phyloP scores from a whole-genome alignment of 1,284 basidiomycete species.

The Cystobasidium pallidum region DNA sequence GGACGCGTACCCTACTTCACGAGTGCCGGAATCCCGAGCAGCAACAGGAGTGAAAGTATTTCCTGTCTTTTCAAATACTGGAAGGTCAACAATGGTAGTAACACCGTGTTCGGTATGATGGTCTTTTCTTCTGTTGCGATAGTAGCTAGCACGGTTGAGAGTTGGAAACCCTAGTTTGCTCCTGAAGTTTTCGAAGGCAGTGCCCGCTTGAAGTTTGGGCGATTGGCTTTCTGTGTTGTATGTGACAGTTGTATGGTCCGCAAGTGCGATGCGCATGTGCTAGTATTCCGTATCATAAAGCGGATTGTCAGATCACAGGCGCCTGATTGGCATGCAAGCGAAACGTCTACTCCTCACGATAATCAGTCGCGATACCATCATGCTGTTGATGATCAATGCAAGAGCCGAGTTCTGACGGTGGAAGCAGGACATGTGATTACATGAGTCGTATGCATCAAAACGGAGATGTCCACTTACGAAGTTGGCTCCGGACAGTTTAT shows the following conservation, averaged over 20 bases:
- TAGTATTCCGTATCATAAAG: not conserved
- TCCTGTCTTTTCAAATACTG: slow-evolving; percentile 13
- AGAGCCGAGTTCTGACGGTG: slow-evolving; percentile 25
- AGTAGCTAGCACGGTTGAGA: not conserved
- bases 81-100: slow-evolving; percentile 22
- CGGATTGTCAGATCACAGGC: too few species aligned
- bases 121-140: slow-evolving; percentile 14
- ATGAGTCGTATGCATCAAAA: too few species aligned
- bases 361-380: slow-evolving; percentile 43
- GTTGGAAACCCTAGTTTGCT: slow-evolving; percentile 15
- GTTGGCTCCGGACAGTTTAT: slow-evolving; percentile 21
- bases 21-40: not conserved
- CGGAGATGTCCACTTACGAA: slow-evolving; percentile 10
- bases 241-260: slow-evolving; percentile 24
- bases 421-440: not conserved
- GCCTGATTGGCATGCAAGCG: not conserved
- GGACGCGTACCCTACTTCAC: not conserved
- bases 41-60: slow-evolving; percentile 17
- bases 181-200: not conserved
- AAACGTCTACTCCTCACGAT: slow-evolving; percentile 6
- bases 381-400: slow-evolving; percentile 30
- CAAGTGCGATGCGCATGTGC: slow-evolving; percentile 44
- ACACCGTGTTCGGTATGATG: slow-evolving; percentile 24
- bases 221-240: slow-evolving; percentile 21
- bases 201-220: not conserved